Base-by-base conservation (phyloP, 306 rosid genomes). In the Medicago lupulina region DNA sequence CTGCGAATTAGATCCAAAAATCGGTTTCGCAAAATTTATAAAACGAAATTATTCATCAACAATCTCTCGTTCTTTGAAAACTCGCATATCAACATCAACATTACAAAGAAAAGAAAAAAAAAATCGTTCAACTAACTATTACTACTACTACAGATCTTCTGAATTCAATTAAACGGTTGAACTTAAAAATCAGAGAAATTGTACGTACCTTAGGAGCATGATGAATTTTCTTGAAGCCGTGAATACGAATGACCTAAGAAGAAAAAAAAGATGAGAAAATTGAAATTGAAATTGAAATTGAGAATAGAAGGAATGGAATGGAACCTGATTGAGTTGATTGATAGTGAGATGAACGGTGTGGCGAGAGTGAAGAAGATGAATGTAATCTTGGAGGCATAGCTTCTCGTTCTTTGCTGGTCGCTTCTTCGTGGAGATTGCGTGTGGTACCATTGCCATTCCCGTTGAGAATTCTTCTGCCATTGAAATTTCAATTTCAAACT, bases 171-270 rank as follows among this genome's bases (percentile, higher is more conserved):
- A n/a, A n/a, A n/a, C n/a, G n/a, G n/a, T n/a, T 73, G 47, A 23
- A 40, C 57, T 79, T 34, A 34, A 34, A 34, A 34, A 34, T 1
- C 7, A 61, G 75, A 80, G 18, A 38, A 44, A 43, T 19, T 2
- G n/a, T 6, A 9, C 18, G 53, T 34, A 93, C 97, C 98, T 91
- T 92, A 12, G 71, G 82, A 44, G 39, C 69, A 6, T 57, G 80
- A 71, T 81, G 78, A 8, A 88, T 68, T 78, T 83, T 91, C 91
- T 70, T 88, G 91, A 88, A 89, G 23, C 96, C 97, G 81, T 91
- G 96, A 85, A 91, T 85, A 23, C 57, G 28, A 75, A 91, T 80
- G 78, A 93, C 86, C 93, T 89, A 82, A 18, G 44, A 40, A 8
- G 44, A 9, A 40, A 53, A 40, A 71, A 9, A 21, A 21, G 79